A percentile compares a stretch with the other conserved stretches of the same genome.
These are phyloP conservation scores for Forsythia viridissima DNA, from an alignment of 257 asterid genomes.

Conservation along the genomic window DNA sequence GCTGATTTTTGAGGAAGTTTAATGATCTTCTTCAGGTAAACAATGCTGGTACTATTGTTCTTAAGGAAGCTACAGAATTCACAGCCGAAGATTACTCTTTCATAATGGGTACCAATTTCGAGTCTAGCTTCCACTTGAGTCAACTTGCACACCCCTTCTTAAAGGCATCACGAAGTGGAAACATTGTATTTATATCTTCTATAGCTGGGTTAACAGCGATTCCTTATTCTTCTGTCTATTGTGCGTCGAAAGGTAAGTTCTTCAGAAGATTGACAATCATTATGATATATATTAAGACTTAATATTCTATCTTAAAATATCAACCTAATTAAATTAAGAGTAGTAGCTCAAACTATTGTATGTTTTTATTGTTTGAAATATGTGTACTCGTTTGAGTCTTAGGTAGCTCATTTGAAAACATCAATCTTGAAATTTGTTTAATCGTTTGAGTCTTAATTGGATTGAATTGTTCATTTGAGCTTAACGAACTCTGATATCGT, in stretches of 20 bases:
- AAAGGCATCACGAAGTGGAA: slow-evolving; percentile 18
- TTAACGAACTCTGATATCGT: too few species aligned
- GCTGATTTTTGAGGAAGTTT: too few species aligned
- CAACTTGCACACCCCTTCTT: slow-evolving; percentile 21
- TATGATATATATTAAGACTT: background rate
- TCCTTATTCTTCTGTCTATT: background rate
- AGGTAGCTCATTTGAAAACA: too few species aligned
- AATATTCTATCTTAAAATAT: too few species aligned
- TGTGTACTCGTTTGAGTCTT: too few species aligned
- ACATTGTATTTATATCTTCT: slow-evolving; percentile 14
- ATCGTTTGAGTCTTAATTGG: too few species aligned
- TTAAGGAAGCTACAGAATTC: background rate
- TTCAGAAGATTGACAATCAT: background rate
- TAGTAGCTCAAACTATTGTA: too few species aligned
- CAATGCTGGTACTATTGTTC: background rate
- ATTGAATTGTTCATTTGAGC: too few species aligned
- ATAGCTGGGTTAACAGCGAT: background rate
- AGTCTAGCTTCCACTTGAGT: background rate
- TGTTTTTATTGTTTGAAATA: too few species aligned
- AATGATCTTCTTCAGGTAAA: background rate
- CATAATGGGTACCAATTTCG: slow-evolving; percentile 3
- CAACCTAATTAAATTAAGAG: too few species aligned
- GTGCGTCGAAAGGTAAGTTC: background rate
- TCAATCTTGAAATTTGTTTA: too few species aligned
- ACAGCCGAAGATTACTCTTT: background rate